Evolutionary conservation across 176 grass and related monocot genomes (phyloP).

Genomic region (Oryza longistaminata): DNA sequence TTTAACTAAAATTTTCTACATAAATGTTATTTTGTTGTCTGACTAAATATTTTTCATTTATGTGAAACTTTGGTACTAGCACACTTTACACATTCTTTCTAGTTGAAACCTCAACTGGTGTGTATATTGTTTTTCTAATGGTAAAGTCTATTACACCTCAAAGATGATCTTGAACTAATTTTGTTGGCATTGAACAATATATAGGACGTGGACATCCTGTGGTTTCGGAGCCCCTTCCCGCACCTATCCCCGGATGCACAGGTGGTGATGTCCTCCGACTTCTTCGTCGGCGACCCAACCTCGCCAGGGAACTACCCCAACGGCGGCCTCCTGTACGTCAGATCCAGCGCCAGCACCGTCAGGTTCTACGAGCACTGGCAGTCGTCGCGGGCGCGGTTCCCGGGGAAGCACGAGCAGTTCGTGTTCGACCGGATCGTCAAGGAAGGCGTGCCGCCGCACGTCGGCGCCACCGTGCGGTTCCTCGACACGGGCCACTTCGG

Average conservation of each 20-base stretch:
- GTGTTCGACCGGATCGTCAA: constrained; percentile 80
- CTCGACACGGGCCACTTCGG: constrained; percentile 61
- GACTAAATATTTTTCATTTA: background rate
- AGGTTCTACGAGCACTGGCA: constrained; percentile 72
- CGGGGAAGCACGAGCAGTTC: constrained; percentile 64
- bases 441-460: constrained; percentile 33
- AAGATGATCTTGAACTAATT: too few relatives aligned
- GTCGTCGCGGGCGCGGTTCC: constrained; percentile 39
- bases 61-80: background rate
- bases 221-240: constrained; percentile 67
- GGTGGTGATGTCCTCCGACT: constrained; percentile 65
- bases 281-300: constrained; percentile 47
- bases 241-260: constrained; percentile 36
- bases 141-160: too few relatives aligned
- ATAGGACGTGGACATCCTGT: constrained; percentile 87
- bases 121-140: too few relatives aligned
- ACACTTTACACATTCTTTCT: background rate
- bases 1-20: background rate
- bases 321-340: constrained; percentile 68
- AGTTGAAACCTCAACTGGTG: too few relatives aligned
- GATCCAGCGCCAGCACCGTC: constrained; percentile 32
- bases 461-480: constrained; percentile 55
- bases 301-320: constrained; percentile 56
- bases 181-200: background rate
- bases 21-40: background rate